These are phyloP conservation scores for Reticulascus tulasneorum DNA, from an alignment of 2,329 filamentous ascomycete genomes.

Conservation along the genomic window DNA sequence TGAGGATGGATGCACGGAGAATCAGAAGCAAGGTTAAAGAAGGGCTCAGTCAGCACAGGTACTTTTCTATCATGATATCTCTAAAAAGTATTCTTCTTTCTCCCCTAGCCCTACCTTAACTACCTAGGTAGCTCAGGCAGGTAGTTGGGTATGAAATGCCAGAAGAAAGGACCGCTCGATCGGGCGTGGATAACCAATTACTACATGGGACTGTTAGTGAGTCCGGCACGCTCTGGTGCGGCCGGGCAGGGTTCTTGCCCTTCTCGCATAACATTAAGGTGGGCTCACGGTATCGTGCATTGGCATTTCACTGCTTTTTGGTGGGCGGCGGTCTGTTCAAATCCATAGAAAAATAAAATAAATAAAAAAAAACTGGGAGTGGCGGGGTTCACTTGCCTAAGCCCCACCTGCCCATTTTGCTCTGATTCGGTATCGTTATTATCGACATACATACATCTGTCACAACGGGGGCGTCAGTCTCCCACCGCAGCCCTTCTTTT, in stretches of 20 bases:
- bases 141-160: too few species aligned
- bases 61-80: too few species aligned
- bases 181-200: too few species aligned
- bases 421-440: constrained; percentile 8
- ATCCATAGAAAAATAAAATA: not conserved
- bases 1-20: too few species aligned
- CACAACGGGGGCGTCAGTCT: constrained; percentile 5
- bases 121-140: too few species aligned
- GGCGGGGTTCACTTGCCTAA: constrained; percentile 14
- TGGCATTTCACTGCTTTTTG: constrained; percentile 2
- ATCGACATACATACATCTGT: too few species aligned
- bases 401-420: constrained; percentile 20
- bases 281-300: not conserved
- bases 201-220: too few species aligned
- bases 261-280: constrained; percentile 4
- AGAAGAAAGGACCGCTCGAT: too few species aligned
- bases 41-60: too few species aligned
- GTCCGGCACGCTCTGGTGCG: constrained; percentile 7
- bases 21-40: too few species aligned
- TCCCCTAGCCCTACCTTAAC: too few species aligned
- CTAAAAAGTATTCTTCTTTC: too few species aligned
- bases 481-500: constrained; percentile 17
- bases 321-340: not conserved
- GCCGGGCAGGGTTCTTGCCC: constrained; percentile 11
- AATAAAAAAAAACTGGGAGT: constrained; percentile 7